Conservation (phyloP, 441 rosid genomes). For the Gossypium schwendimanii region DNA sequence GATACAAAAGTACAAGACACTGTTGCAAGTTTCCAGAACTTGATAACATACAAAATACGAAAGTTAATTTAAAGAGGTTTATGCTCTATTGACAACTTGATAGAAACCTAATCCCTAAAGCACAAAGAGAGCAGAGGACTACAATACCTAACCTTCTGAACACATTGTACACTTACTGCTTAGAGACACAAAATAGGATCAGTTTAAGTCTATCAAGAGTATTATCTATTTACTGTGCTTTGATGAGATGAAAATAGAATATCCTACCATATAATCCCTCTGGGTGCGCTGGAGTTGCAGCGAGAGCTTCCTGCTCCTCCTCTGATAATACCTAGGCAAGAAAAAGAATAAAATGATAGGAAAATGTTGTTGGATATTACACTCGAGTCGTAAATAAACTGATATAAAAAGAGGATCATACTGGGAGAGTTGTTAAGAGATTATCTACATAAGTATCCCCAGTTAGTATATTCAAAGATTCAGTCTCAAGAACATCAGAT, state of each 20-base stretch:
- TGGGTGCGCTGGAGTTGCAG: slow-evolving; percentile 90
- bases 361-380: neutral
- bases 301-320: slow-evolving; percentile 80
- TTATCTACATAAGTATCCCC: slow-evolving; percentile 56
- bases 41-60: too few species aligned
- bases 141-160: slow-evolving; percentile 2
- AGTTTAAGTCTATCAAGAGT: neutral
- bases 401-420: slow-evolving; percentile 25
- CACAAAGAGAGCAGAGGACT: neutral
- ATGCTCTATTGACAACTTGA: neutral
- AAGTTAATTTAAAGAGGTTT: too few species aligned
- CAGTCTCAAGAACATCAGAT: slow-evolving; percentile 45
- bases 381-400: neutral
- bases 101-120: neutral
- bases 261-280: slow-evolving; percentile 72
- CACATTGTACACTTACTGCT: neutral
- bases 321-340: slow-evolving; percentile 60
- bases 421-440: slow-evolving; percentile 68
- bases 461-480: slow-evolving; percentile 51
- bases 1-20: neutral
- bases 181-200: neutral
- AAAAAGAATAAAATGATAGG: slow-evolving; percentile 5
- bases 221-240: neutral
- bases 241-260: neutral
- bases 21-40: too few species aligned